A percentile compares a stretch with the other conserved stretches of the same genome.
phyloP scores from a whole-genome alignment of 1,284 basidiomycete species.

The Psilocybe mexicana region DNA sequence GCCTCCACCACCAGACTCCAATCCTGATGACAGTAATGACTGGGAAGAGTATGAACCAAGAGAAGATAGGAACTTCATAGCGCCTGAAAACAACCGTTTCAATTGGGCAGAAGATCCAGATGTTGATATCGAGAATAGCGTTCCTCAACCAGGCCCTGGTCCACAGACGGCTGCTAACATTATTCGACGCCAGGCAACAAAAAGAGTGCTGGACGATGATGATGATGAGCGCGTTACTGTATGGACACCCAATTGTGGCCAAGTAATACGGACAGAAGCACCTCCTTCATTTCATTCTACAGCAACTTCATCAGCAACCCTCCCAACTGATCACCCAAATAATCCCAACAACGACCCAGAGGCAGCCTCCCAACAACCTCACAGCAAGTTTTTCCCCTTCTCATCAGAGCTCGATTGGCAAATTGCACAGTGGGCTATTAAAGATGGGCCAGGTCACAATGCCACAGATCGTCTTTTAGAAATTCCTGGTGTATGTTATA shows the following conservation, averaged over 20 bases:
- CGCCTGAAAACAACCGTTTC: not conserved
- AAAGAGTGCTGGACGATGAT: not conserved
- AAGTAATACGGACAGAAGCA: not conserved
- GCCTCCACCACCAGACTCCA: too few species aligned
- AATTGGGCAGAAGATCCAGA: not conserved
- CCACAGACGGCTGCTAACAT: constrained; percentile 7
- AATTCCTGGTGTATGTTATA: constrained; percentile 7
- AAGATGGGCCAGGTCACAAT: constrained; percentile 20
- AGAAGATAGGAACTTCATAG: not conserved
- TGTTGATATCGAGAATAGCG: not conserved
- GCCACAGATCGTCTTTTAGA: constrained; percentile 20
- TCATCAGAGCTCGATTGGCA: constrained; percentile 20
- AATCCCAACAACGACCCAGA: not conserved
- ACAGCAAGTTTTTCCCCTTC: constrained; percentile 8
- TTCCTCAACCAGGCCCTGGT: constrained; percentile 4
- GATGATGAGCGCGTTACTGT: not conserved
- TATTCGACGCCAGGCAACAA: not conserved
- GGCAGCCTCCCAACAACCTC: too few species aligned
- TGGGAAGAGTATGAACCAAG: not conserved
- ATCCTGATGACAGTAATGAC: not conserved
- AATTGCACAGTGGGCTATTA: constrained; percentile 23
- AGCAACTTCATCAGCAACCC: not conserved
- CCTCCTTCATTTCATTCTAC: not conserved
- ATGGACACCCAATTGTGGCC: not conserved
- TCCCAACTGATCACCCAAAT: too few species aligned